Conservation (phyloP, 2,329 filamentous ascomycete genomes). For the Emmonsia crescens region DNA sequence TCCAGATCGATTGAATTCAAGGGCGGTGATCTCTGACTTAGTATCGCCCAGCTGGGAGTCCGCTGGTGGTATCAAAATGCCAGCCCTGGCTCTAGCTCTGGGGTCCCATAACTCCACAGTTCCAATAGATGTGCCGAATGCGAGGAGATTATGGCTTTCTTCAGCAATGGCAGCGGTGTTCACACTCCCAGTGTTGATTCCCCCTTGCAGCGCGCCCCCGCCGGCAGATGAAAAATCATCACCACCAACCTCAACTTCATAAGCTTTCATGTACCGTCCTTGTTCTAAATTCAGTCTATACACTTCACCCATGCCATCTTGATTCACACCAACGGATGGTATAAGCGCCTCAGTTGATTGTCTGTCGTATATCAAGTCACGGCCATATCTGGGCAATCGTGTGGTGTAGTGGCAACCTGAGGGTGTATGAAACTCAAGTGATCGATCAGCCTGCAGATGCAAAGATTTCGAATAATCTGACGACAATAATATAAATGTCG, state of each 20-base stretch:
- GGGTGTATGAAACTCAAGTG: conserved; percentile 85
- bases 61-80: conserved; percentile 53
- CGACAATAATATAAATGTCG: conserved; percentile 79
- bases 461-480: conserved; percentile 89
- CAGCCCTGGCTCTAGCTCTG: conserved; percentile 69
- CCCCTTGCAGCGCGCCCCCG: conserved; percentile 70
- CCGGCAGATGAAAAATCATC: conserved; percentile 60
- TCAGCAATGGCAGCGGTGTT: conserved; percentile 83
- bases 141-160: conserved; percentile 75
- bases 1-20: conserved; percentile 76
- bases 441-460: conserved; percentile 84
- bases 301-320: conserved; percentile 79
- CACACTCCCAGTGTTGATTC: conserved; percentile 73
- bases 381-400: conserved; percentile 84
- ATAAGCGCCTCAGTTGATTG: conserved; percentile 75
- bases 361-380: conserved; percentile 77
- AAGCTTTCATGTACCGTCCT: conserved; percentile 88
- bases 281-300: conserved; percentile 86
- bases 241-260: conserved; percentile 78
- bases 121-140: conserved; percentile 89
- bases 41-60: conserved; percentile 29
- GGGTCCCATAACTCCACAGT: conserved; percentile 97
- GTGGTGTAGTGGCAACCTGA: conserved; percentile 78
- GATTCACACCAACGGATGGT: conserved; percentile 76
- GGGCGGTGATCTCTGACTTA: conserved; percentile 62